A percentile compares a stretch with the other conserved stretches of the same genome.
These are phyloP conservation scores for Globisporangium iwayamae DNA, from an alignment of 352 stramenopile species.

Conservation along the genomic window DNA sequence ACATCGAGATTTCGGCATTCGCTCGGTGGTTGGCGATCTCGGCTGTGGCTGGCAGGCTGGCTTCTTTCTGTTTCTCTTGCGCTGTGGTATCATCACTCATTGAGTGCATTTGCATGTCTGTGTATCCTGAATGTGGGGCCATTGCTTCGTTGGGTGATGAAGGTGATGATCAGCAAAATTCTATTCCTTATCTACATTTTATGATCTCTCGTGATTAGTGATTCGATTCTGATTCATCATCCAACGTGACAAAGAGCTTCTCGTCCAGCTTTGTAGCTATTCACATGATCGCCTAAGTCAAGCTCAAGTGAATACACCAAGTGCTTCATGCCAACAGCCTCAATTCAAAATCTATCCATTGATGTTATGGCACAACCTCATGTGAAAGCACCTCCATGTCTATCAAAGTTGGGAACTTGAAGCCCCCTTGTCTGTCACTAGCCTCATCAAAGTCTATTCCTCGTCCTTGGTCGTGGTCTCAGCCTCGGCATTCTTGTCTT, in stretches of 20 bases:
- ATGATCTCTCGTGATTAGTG: constrained; percentile 29
- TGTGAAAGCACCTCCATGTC: too few species aligned
- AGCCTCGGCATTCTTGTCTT: constrained; percentile 3
- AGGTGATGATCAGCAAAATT: constrained; percentile 26
- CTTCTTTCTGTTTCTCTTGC: neutral
- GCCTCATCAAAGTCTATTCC: constrained; percentile 8
- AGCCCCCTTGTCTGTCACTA: constrained; percentile 1
- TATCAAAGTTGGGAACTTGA: neutral
- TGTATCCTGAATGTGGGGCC: neutral
- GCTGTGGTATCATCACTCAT: neutral
- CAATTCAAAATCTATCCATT: neutral
- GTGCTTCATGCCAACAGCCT: too few species aligned
- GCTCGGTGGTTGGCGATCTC: neutral
- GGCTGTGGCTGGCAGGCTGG: neutral
- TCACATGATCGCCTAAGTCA: too few species aligned
- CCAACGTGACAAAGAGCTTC: neutral
- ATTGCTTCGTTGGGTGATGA: neutral
- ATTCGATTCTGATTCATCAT: constrained; percentile 31
- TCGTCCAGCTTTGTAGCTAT: too few species aligned
- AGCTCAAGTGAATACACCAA: too few species aligned
- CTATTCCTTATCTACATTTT: constrained; percentile 64
- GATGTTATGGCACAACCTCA: too few species aligned
- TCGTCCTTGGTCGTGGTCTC: constrained; percentile 2
- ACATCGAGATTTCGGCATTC: neutral
- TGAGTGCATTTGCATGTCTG: neutral